Percentiles rank a stretch among this genome's conserved stretches.
Evolutionary conservation across 345 rosid genomes (phyloP).

Genomic region (Moricandia arvensis): DNA sequence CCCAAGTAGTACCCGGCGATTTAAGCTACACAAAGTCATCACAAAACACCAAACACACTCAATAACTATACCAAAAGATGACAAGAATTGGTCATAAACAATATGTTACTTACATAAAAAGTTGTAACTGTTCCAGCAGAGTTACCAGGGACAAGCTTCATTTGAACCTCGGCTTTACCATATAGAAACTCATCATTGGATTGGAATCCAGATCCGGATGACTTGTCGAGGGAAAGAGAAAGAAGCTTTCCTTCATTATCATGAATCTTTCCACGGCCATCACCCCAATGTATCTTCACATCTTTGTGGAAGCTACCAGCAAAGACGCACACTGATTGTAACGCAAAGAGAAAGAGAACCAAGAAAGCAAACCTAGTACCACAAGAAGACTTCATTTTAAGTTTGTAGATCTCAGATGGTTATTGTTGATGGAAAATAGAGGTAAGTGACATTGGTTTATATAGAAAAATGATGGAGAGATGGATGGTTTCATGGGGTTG

Average conservation of each 20-base stretch:
- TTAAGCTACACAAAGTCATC: constrained; percentile 24
- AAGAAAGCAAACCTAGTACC: neutral
- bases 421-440: neutral
- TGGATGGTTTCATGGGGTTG: constrained; percentile 18
- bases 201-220: constrained; percentile 38
- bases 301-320: neutral
- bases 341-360: neutral
- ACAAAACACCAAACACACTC: neutral
- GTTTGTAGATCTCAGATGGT: neutral
- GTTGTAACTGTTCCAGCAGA: constrained; percentile 38
- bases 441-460: neutral
- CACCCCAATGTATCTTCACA: neutral
- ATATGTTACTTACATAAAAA: constrained; percentile 25
- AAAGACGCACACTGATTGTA: neutral
- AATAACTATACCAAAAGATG: neutral
- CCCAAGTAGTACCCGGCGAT: constrained; percentile 31
- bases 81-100: neutral
- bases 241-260: neutral
- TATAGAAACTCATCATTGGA: constrained; percentile 27
- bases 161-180: constrained; percentile 29
- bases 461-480: neutral
- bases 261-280: neutral
- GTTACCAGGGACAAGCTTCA: constrained; percentile 36
- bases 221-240: neutral
- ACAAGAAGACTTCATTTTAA: neutral